Percentiles rank a stretch among this genome's conserved stretches.
Conservation (phyloP, 352 stramenopile genomes). For the Phytophthora idaei region DNA sequence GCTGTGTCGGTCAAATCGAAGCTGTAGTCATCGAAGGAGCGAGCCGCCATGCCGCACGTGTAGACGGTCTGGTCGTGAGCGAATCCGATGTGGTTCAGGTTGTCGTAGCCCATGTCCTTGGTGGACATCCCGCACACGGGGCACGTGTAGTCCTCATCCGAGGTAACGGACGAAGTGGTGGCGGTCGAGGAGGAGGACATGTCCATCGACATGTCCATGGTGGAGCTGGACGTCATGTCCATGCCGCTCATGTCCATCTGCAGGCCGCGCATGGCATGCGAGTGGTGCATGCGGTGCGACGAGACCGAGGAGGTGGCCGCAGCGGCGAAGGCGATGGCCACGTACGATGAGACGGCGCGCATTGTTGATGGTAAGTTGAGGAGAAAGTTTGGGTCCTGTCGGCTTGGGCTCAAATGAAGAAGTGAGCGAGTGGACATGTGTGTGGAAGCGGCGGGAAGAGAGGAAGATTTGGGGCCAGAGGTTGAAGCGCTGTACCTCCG, state of each 20-base stretch:
- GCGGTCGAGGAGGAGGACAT: conserved; percentile 9
- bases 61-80: conserved; percentile 70
- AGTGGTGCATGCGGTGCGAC: conserved; percentile 31
- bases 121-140: conserved; percentile 80
- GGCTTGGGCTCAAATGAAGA: conserved; percentile 26
- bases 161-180: conserved; percentile 7
- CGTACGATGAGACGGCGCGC: conserved; percentile 19
- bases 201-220: conserved; percentile 32
- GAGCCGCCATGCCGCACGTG: conserved; percentile 77
- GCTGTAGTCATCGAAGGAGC: conserved; percentile 53
- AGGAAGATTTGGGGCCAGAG: background rate
- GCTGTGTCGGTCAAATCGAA: conserved; percentile 68
- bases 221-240: conserved; percentile 28
- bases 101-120: conserved; percentile 55
- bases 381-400: conserved; percentile 6
- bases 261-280: conserved; percentile 30
- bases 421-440: conserved; percentile 27
- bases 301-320: conserved; percentile 12
- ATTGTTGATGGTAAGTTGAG: conserved; percentile 5
- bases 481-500: conserved; percentile 6
- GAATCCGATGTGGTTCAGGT: conserved; percentile 68
- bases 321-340: conserved; percentile 14
- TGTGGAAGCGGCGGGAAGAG: conserved; percentile 11
- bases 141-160: conserved; percentile 51
- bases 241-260: conserved; percentile 34